phyloP scores from a whole-genome alignment of 2,329 filamentous ascomycete genomes.

The Scortechinia acanthostroma region DNA sequence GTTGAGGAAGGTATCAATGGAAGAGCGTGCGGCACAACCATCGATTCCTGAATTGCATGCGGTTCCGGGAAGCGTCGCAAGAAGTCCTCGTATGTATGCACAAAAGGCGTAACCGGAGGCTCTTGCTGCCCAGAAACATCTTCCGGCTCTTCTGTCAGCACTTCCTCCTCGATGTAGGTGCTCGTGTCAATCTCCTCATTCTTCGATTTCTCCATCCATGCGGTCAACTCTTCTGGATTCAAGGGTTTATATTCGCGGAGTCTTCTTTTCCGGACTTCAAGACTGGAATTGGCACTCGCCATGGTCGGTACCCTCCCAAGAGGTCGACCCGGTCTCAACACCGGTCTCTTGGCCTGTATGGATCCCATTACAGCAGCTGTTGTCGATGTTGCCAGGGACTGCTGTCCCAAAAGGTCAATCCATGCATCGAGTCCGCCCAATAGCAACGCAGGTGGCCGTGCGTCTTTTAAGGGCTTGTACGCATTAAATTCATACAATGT shows the following conservation, averaged over 20 bases:
- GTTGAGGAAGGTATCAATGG: conserved; percentile 15
- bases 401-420: conserved; percentile 52
- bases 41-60: conserved; percentile 42
- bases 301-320: conserved; percentile 42
- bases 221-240: conserved; percentile 50
- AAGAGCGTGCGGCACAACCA: conserved; percentile 33
- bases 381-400: conserved; percentile 39
- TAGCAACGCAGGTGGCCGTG: conserved; percentile 50
- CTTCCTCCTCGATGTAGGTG: conserved; percentile 15
- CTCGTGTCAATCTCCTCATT: conserved; percentile 25
- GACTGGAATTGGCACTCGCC: conserved; percentile 36
- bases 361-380: conserved; percentile 40
- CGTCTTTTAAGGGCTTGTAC: conserved; percentile 56
- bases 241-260: conserved; percentile 52
- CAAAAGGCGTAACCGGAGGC: conserved; percentile 25
- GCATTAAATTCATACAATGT: conserved; percentile 59
- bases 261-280: conserved; percentile 44
- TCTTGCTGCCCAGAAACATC: conserved; percentile 22
- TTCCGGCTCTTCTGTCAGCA: conserved; percentile 23
- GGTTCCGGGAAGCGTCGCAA: conserved; percentile 52
- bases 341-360: conserved; percentile 13
- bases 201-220: conserved; percentile 50
- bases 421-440: conserved; percentile 60
- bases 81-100: conserved; percentile 56
- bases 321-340: conserved; percentile 24